These are phyloP conservation scores for Datisca glomerata DNA, from an alignment of 306 rosid genomes.

Conservation along the genomic window DNA sequence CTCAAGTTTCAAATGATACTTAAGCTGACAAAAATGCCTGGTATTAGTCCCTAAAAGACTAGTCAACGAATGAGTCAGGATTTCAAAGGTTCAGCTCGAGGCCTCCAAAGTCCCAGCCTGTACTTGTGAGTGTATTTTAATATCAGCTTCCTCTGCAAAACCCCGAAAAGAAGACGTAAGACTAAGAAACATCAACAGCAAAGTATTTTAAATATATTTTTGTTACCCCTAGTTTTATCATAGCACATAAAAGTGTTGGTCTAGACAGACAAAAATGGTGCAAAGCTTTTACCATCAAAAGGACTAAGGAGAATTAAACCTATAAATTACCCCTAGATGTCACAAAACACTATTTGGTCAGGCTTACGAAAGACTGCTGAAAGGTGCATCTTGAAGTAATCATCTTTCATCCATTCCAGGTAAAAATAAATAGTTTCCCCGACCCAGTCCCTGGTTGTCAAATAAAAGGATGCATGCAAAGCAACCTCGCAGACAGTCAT, in stretches of 20 bases:
- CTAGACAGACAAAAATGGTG: not conserved
- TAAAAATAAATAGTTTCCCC: no score
- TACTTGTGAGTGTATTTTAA: constrained; percentile 69
- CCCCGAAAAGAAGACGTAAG: constrained; percentile 9
- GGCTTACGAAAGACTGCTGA: no score
- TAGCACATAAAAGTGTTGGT: not conserved
- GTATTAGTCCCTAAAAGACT: no score
- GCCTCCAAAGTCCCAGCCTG: constrained; percentile 86
- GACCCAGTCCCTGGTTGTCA: no score
- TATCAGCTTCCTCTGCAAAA: constrained; percentile 74
- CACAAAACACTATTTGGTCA: no score
- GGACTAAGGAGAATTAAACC: not conserved
- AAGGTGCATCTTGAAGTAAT: no score
- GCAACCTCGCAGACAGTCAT: no score
- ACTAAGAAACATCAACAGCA: not conserved
- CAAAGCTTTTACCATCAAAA: not conserved
- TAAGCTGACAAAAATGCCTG: no score
- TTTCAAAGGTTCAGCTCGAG: constrained; percentile 39
- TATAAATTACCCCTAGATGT: not conserved
- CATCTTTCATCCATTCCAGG: no score
- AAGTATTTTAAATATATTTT: not conserved
- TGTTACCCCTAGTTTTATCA: not conserved
- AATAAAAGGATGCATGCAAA: no score
- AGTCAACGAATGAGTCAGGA: no score
- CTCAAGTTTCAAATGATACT: no score